Conservation (phyloP, 192 early-diverging fungal species). For the Kappamyces sp. region DNA sequence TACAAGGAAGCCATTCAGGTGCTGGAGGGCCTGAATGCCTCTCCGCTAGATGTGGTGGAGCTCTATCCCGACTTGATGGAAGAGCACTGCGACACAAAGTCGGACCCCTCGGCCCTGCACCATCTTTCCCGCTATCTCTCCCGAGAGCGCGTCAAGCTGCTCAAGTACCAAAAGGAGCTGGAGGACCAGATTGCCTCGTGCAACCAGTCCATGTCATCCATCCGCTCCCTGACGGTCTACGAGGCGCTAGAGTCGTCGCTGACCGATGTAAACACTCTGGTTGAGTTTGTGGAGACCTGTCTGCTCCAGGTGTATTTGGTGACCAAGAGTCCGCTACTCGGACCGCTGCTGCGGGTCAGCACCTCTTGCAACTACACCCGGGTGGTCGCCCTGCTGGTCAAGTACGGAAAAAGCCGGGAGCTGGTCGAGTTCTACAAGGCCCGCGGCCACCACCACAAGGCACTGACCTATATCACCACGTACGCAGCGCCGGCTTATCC, state of each 20-base stretch:
- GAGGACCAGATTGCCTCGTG: background rate
- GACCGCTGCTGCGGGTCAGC: slow-evolving; percentile 80
- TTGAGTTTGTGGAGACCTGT: slow-evolving; percentile 71
- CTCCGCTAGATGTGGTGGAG: slow-evolving; percentile 52
- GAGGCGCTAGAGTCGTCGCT: slow-evolving; percentile 45
- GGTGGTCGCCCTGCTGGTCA: slow-evolving; percentile 65
- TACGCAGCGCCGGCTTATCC: slow-evolving; percentile 21
- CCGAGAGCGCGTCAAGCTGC: slow-evolving; percentile 2
- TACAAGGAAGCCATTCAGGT: slow-evolving; percentile 46
- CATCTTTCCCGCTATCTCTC: slow-evolving; percentile 22
- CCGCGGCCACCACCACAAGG: slow-evolving; percentile 83
- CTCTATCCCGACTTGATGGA: slow-evolving; percentile 47
- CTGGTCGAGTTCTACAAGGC: slow-evolving; percentile 91
- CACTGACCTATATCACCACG: slow-evolving; percentile 72
- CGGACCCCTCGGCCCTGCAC: background rate
- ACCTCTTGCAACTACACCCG: slow-evolving; percentile 87
- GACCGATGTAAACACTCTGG: slow-evolving; percentile 41
- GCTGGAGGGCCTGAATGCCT: slow-evolving; percentile 46
- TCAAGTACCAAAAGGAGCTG: slow-evolving; percentile 6
- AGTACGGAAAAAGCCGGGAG: slow-evolving; percentile 68
- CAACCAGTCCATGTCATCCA: slow-evolving; percentile 16
- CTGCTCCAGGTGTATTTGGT: slow-evolving; percentile 85
- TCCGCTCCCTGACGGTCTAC: slow-evolving; percentile 30
- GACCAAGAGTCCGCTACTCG: slow-evolving; percentile 78
- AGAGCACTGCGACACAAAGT: background rate